These are phyloP conservation scores for Lepiota venenata DNA, from an alignment of 768 basidiomycete genomes.

Conservation along the genomic window DNA sequence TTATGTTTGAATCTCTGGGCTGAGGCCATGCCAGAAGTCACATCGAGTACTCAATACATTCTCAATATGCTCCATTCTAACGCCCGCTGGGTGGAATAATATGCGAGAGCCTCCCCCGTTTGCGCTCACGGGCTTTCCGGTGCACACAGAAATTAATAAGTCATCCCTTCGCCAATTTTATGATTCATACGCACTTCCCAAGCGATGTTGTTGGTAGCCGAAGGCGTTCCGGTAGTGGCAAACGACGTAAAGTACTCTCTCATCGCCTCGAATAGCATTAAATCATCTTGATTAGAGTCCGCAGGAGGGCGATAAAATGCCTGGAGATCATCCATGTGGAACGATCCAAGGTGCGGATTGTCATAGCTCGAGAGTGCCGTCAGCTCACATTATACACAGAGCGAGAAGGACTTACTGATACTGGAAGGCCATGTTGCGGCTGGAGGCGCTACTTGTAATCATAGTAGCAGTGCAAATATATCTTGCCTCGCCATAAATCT, in stretches of 20 bases:
- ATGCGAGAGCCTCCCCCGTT: conserved; percentile 25
- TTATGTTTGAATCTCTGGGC: conserved; percentile 20
- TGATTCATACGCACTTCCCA: conserved; percentile 26
- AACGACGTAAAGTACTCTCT: conserved; percentile 38
- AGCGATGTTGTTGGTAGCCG: conserved; percentile 14
- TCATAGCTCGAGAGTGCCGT: conserved; percentile 28
- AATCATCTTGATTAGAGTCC: conserved; percentile 23
- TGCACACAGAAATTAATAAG: neutral
- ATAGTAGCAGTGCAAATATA: conserved; percentile 39
- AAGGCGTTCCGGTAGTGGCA: conserved; percentile 29
- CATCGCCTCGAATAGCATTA: conserved; percentile 32
- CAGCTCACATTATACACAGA: neutral
- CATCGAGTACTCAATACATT: conserved; percentile 20
- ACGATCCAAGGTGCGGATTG: conserved; percentile 35
- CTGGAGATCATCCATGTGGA: conserved; percentile 32
- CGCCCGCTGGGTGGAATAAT: conserved; percentile 24
- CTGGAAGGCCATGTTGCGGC: conserved; percentile 22
- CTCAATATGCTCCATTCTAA: conserved; percentile 21
- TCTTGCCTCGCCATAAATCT: conserved; percentile 43
- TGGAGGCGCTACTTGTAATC: conserved; percentile 25
- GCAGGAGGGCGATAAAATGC: conserved; percentile 32
- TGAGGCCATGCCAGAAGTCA: conserved; percentile 28
- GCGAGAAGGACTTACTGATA: conserved; percentile 28
- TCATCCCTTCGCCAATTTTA: too few relatives aligned
- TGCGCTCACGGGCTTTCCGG: conserved; percentile 17